phyloP scores from a whole-genome alignment of 345 rosid species.

The Gossypium raimondii region DNA sequence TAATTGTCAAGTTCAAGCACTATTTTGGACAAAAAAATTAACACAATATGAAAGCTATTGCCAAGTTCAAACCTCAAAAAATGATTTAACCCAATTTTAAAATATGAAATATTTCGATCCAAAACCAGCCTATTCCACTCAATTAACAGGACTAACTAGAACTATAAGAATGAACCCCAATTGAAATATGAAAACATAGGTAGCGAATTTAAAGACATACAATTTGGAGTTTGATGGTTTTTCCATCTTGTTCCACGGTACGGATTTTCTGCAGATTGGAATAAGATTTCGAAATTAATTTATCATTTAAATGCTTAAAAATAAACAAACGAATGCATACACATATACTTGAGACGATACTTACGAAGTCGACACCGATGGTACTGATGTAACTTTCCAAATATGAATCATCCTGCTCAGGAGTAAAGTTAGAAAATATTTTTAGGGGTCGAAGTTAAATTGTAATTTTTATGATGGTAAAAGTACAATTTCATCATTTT shows the following conservation, averaged over 20 bases:
- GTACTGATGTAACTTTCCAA: constrained; percentile 72
- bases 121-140: no score
- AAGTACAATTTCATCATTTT: no score
- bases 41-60: no score
- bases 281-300: constrained; percentile 1
- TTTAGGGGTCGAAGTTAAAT: no score
- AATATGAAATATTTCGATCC: no score
- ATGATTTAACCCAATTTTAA: no score
- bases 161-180: not conserved
- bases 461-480: no score
- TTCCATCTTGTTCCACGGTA: constrained; percentile 56
- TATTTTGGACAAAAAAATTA: no score
- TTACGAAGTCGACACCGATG: constrained; percentile 70
- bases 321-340: not conserved
- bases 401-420: constrained; percentile 54
- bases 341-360: constrained; percentile 13
- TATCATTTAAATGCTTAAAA: not conserved
- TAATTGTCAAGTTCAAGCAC: no score
- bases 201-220: constrained; percentile 8
- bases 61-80: no score
- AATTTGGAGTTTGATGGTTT: constrained; percentile 28
- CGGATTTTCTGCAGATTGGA: constrained; percentile 41
- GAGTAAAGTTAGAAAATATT: no score
- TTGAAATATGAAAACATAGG: not conserved
- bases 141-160: not conserved